Evolutionary conservation across 805 yeast genomes (phyloP).

Genomic region (Myxozyma sirexii): DNA sequence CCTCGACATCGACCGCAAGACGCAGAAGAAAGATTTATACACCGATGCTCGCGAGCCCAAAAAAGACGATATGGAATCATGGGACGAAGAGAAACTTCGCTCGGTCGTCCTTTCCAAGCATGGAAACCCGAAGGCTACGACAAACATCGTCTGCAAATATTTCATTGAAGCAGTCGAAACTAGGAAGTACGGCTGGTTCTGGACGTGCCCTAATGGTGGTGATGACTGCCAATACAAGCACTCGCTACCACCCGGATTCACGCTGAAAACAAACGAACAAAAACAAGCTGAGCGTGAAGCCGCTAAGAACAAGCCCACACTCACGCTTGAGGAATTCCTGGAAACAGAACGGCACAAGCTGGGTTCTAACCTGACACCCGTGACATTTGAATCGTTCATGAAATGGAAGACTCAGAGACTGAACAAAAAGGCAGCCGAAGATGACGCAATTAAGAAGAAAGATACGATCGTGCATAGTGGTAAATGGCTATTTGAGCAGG

Average conservation of each 20-base stretch:
- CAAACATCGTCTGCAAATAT: slow-evolving; percentile 90
- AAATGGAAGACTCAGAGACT: slow-evolving; percentile 79
- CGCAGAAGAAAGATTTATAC: slow-evolving; percentile 87
- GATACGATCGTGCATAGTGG: slow-evolving; percentile 33
- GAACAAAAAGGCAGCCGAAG: slow-evolving; percentile 53
- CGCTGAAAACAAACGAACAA: slow-evolving; percentile 94
- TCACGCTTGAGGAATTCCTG: slow-evolving; percentile 92
- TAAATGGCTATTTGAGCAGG: slow-evolving; percentile 44
- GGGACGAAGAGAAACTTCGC: slow-evolving; percentile 96
- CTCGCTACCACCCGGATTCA: slow-evolving; percentile 95
- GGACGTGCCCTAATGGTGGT: slow-evolving; percentile 96
- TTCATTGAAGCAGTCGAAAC: slow-evolving; percentile 97
- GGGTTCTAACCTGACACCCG: slow-evolving; percentile 77
- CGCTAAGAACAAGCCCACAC: slow-evolving; percentile 78
- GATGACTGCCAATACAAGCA: slow-evolving; percentile 91
- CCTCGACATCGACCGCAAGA: slow-evolving; percentile 79
- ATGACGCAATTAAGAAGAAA: slow-evolving; percentile 51
- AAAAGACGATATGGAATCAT: slow-evolving; percentile 86
- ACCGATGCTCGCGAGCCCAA: slow-evolving; percentile 72
- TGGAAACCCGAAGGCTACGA: slow-evolving; percentile 91
- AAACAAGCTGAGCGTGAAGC: slow-evolving; percentile 86
- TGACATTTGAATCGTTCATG: slow-evolving; percentile 75
- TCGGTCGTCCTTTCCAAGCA: slow-evolving; percentile 86
- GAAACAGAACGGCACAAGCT: slow-evolving; percentile 89
- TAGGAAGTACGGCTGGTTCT: slow-evolving; percentile 98